Conservation (phyloP, 805 yeast species). For the Yamadazyma laniorum region DNA sequence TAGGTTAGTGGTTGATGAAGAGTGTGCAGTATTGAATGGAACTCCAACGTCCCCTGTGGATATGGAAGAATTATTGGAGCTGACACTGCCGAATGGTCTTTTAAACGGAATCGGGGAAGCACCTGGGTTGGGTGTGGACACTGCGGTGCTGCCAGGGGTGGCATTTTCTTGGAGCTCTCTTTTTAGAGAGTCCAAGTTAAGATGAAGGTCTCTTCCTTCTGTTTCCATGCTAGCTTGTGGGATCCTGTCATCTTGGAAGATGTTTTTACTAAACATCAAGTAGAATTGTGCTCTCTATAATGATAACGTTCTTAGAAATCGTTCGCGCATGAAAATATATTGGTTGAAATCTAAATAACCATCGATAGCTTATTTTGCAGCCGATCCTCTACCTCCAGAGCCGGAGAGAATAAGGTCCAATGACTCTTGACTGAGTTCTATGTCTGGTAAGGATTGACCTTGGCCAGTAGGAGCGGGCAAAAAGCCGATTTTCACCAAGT, state of each 20-base stretch:
- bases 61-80: background rate
- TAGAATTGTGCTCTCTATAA: too few relatives aligned
- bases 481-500: slow-evolving; percentile 77
- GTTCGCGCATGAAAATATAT: too few relatives aligned
- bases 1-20: slow-evolving; percentile 7
- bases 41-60: background rate
- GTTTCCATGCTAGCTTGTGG: background rate
- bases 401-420: slow-evolving; percentile 57
- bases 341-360: too few relatives aligned
- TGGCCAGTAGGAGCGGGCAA: slow-evolving; percentile 57
- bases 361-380: slow-evolving; percentile 46
- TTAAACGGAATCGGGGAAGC: background rate
- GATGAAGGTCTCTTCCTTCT: background rate
- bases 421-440: slow-evolving; percentile 56
- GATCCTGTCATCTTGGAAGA: background rate
- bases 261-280: background rate
- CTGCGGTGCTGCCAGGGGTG: background rate
- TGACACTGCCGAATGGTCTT: background rate
- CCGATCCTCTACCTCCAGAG: slow-evolving; percentile 74
- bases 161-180: background rate
- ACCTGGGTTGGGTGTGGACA: background rate
- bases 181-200: background rate
- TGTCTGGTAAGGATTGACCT: slow-evolving; percentile 53
- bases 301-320: too few relatives aligned
- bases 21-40: background rate